Evolutionary conservation across 352 stramenopile genomes (phyloP), one percentile per base, ranked within the genome.

Genomic region (Phytophthora aleatoria): DNA sequence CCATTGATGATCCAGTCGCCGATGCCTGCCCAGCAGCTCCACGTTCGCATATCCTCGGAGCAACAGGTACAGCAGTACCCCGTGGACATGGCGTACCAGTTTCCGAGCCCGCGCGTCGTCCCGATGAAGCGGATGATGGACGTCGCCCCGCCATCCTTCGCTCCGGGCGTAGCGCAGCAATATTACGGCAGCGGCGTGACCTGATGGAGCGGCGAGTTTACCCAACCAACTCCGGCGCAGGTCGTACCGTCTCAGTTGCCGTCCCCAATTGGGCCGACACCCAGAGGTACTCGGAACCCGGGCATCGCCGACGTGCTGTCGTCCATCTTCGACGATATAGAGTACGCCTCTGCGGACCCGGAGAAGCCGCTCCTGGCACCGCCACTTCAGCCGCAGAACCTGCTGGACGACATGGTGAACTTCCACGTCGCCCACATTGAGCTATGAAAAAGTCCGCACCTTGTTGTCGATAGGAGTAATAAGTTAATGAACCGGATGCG

Each of bases 371-470:
- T 55, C 35, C 48, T 52, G 2, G 60, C 60, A 2, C 65, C 50
- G 24, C 53, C 53, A 43, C 52, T 71, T 36, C 62, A 71, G 42
- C 51, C 50, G 13, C 64, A 73, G 44, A 78, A 71, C 41, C 33
- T 83, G 26, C 42, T 83, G 16, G 74, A 83, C 49, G 71, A 80
- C 26, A 79, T 83, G 61, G 70, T 83, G 35, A 73, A 63, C 61
- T 83, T 81, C 53, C 71, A 83, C 45, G 69, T 81, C 50, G 57
- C 55, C 54, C 64, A 75, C 30, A 75, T 78, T 45, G 50, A 73
- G 60, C 50, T 68, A 42, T 71, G 50, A 56, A 39, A 15, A 36
- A 13, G 42, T 35, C 28, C 45, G 54, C 12, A 16, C 13, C 13
- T 58, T 27, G 20, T 66, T 31, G 35, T 43, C 49, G 55, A 41